Base-by-base conservation (phyloP, 257 asterid genomes). In the Primulina huaijiensis region DNA sequence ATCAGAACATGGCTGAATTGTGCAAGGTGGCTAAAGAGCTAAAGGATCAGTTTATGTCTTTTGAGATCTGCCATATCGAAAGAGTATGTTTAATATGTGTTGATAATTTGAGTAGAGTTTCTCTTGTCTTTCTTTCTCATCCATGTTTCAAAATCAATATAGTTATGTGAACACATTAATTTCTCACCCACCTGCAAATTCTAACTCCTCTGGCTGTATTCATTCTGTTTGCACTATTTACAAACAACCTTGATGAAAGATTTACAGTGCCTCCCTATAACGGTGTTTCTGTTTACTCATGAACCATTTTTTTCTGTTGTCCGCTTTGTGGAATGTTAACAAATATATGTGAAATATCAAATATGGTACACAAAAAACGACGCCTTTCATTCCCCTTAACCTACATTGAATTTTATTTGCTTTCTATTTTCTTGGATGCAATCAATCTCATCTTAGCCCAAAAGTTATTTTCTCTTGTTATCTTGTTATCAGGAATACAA, bases 11-110 rank as follows among this genome's bases (percentile, higher is more conserved):
- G 99, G 86, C 97, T 10, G 97, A 94, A 65, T 72, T 91, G 76
- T 94, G 92, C 81, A 91, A 91, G 92, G 88, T 89, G 67, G 95
- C 92, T 53, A 88, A 83, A 83, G 97, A 88, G 84, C 87, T 86
- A 59, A 94, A 85, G 83, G 97, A 91, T 64, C 87, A 88, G 78
- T 94, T 91, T 70, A 1, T 65, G 70, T 79, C 99, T 64, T 94
- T 91, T 80, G 85, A 91, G 70, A 94, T 94, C 64, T 74, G 74
- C 76, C 99, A 94, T 69, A 69, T 94, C 21, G 90, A 88, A 55
- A 84, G 99, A 75, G 99, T 94, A 80, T 60, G 95, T 73, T 38
- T 69, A 50, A 56, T 60, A 38, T 67, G 34, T 64, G 64, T 46
- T 46, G 19, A 46, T 46, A 46, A 46, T 46, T 14, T 12, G 58